A percentile compares a stretch with the other conserved stretches of the same genome.
These are phyloP conservation scores for Talaromyces sp. DNA, from an alignment of 2,329 filamentous ascomycete genomes.

Conservation along the genomic window DNA sequence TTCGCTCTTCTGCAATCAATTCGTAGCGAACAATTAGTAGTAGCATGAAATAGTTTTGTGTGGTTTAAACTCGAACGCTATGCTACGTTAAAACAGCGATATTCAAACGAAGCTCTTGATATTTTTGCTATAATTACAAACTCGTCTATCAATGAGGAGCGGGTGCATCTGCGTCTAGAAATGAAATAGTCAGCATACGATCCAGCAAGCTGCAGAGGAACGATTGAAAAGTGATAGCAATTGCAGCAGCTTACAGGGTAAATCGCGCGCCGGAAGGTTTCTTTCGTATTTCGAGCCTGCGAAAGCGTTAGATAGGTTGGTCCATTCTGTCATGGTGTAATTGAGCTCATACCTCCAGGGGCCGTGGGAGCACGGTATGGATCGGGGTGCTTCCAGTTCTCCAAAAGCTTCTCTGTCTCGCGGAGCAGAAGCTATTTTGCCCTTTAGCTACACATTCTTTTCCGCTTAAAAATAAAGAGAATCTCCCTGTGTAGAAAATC, in stretches of 20 bases:
- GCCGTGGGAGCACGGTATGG: conserved; percentile 86
- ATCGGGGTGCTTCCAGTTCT: conserved; percentile 97
- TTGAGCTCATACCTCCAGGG: conserved; percentile 68
- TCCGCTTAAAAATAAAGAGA: not conserved
- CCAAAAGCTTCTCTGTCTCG: conserved; percentile 81
- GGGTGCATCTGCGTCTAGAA: conserved; percentile 22
- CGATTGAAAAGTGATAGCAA: not conserved
- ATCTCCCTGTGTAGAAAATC: not conserved
- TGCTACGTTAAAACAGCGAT: not conserved
- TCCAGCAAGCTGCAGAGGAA: not conserved
- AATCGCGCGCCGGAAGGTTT: conserved; percentile 74
- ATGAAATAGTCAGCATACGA: not conserved
- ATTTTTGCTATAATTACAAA: not conserved
- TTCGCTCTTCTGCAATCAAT: not conserved
- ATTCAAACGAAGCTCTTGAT: not conserved
- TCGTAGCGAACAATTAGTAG: not conserved
- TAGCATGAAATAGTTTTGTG: not conserved
- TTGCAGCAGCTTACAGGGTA: conserved; percentile 59
- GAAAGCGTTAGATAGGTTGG: not conserved
- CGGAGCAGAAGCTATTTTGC: conserved; percentile 66
- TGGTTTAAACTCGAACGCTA: not conserved
- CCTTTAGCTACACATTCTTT: not conserved
- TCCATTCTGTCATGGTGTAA: not conserved
- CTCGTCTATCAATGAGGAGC: conserved; percentile 18
- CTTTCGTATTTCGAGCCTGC: conserved; percentile 92